Evolutionary conservation across 768 basidiomycete genomes (phyloP).

Genomic region (Hygrocybe coccinea): DNA sequence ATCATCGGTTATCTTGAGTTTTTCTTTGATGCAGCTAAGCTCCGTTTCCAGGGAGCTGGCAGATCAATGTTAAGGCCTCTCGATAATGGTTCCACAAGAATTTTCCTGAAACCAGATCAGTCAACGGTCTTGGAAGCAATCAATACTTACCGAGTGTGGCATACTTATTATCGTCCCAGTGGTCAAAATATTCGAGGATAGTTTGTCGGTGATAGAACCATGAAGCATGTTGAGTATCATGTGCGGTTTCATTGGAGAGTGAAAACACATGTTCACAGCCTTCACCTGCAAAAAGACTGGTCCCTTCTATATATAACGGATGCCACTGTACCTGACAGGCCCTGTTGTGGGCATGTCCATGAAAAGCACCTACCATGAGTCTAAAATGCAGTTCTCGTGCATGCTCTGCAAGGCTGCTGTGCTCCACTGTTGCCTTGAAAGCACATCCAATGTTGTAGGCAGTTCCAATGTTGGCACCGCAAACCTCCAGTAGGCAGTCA

Average conservation of each 20-base stretch:
- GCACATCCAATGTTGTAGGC: slow-evolving; percentile 24
- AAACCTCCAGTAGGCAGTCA: slow-evolving; percentile 11
- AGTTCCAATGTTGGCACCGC: slow-evolving; percentile 11
- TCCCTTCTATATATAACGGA: slow-evolving; percentile 18
- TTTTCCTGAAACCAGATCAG: not conserved
- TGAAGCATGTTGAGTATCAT: slow-evolving; percentile 11
- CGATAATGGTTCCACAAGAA: not conserved
- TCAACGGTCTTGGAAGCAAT: not conserved
- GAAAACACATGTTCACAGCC: slow-evolving; percentile 17
- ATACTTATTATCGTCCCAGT: slow-evolving; percentile 13
- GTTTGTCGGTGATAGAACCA: slow-evolving; percentile 12
- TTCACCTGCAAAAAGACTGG: slow-evolving; percentile 20
- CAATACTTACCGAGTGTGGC: slow-evolving; percentile 2
- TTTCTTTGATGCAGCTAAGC: not conserved
- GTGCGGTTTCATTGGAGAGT: slow-evolving; percentile 19
- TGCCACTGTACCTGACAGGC: slow-evolving; percentile 20
- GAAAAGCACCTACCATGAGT: slow-evolving; percentile 17
- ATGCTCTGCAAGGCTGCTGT: slow-evolving; percentile 13
- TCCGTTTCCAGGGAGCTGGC: not conserved
- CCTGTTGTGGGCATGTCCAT: slow-evolving; percentile 21
- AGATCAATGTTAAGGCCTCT: not conserved
- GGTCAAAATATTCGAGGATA: slow-evolving; percentile 8
- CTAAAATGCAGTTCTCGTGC: slow-evolving; percentile 8
- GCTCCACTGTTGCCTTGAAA: slow-evolving; percentile 18
- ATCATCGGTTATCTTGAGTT: not conserved